A percentile compares a stretch with the other conserved stretches of the same genome.
Evolutionary conservation across 345 rosid species (phyloP).

Genomic region (Gossypium turneri): DNA sequence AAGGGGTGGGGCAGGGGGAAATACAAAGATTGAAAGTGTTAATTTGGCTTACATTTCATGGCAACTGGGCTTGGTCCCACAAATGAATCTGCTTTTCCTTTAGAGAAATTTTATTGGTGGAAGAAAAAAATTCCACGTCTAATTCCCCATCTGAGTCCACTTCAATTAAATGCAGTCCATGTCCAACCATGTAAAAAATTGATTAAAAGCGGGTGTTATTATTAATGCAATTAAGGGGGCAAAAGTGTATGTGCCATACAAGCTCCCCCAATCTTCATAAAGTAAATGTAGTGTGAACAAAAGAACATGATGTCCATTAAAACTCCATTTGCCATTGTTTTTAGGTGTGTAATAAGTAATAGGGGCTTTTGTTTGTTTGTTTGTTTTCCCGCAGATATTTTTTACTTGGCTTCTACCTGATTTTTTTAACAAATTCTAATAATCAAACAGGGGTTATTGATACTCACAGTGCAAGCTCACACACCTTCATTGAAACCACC

Average conservation of each 20-base stretch:
- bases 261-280: neutral
- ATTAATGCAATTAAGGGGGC: neutral
- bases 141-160: constrained; percentile 13
- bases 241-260: neutral
- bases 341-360: neutral
- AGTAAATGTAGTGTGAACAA: neutral
- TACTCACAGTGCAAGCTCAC: constrained; percentile 56
- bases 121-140: constrained; percentile 6
- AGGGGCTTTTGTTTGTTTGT: no score
- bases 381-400: no score
- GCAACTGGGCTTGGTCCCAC: constrained; percentile 21
- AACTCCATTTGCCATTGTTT: neutral
- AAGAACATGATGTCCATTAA: neutral
- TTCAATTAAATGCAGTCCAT: constrained; percentile 11
- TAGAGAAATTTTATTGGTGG: constrained; percentile 8
- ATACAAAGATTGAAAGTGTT: constrained; percentile 4
- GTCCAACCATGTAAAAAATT: constrained; percentile 9
- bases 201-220: neutral
- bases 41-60: constrained; percentile 11
- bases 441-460: constrained; percentile 44
- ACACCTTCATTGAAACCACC: constrained; percentile 48
- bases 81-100: constrained; percentile 6
- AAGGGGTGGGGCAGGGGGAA: neutral
- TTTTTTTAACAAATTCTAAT: neutral
- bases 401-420: neutral